Percentiles rank a stretch among this genome's conserved stretches.
Conservation (phyloP, 768 basidiomycete species). For the Dioszegia crocea region DNA sequence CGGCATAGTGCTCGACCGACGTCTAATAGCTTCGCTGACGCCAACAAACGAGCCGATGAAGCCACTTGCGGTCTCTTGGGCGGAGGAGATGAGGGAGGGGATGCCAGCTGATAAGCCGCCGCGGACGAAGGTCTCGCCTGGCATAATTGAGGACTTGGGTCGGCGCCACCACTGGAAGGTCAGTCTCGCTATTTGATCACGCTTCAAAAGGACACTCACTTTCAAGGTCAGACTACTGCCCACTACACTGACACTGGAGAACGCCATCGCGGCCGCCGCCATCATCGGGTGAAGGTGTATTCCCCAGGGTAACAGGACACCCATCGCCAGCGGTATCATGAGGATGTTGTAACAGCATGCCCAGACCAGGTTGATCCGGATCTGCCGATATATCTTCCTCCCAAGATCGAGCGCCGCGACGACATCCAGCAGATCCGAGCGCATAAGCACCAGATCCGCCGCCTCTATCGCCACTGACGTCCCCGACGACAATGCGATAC, state of each 20-base stretch:
- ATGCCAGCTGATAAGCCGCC: slow-evolving; percentile 54
- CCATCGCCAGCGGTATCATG: slow-evolving; percentile 97
- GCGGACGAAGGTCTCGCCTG: slow-evolving; percentile 54
- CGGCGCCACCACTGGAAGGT: slow-evolving; percentile 45
- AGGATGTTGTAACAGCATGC: slow-evolving; percentile 90
- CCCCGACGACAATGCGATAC: slow-evolving; percentile 91
- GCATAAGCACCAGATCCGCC: slow-evolving; percentile 96
- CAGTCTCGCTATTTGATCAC: background rate
- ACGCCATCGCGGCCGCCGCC: slow-evolving; percentile 98
- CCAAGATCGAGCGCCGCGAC: slow-evolving; percentile 93
- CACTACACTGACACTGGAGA: slow-evolving; percentile 93
- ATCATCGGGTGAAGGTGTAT: slow-evolving; percentile 95
- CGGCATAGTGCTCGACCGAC: slow-evolving; percentile 49
- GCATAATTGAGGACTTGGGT: slow-evolving; percentile 55
- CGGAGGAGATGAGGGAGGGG: slow-evolving; percentile 53
- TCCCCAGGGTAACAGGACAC: slow-evolving; percentile 84
- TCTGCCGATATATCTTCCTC: slow-evolving; percentile 78
- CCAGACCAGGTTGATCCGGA: slow-evolving; percentile 90
- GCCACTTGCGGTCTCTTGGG: slow-evolving; percentile 53
- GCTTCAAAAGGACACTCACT: no score
- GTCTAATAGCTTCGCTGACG: slow-evolving; percentile 47
- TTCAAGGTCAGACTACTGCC: slow-evolving; percentile 78
- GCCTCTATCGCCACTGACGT: slow-evolving; percentile 98
- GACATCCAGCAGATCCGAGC: slow-evolving; percentile 91
- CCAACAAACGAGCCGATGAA: slow-evolving; percentile 43